These are phyloP conservation scores for Leptographium radiaticola DNA, from an alignment of 2,329 filamentous ascomycete species.

Conservation along the genomic window DNA sequence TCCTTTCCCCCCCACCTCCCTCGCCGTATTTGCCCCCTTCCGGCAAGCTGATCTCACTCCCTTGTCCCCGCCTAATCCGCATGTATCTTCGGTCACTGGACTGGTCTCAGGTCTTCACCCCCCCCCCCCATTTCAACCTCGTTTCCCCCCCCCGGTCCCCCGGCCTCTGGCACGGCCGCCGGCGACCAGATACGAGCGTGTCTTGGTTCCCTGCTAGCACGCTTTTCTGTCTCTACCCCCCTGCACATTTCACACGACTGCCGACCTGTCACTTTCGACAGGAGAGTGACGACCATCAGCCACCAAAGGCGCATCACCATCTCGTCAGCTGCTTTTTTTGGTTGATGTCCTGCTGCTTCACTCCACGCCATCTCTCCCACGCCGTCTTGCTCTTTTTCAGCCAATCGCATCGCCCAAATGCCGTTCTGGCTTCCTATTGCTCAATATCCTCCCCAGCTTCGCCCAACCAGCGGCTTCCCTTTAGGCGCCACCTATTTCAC, in stretches of 20 bases:
- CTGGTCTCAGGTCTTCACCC: background rate
- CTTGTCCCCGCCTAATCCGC: conserved; percentile 5
- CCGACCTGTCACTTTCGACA: no score
- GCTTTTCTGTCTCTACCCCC: no score
- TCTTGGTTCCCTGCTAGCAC: no score
- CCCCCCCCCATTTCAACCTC: no score
- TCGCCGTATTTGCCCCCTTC: background rate
- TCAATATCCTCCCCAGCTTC: background rate
- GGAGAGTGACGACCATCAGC: no score
- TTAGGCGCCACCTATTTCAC: background rate
- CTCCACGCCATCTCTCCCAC: no score
- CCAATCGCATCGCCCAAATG: background rate
- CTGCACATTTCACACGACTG: no score
- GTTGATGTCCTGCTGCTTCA: background rate
- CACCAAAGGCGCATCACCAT: no score
- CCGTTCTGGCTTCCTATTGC: background rate
- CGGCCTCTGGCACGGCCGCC: no score
- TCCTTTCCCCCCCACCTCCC: background rate
- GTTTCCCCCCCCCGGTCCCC: no score
- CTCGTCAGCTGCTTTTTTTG: no score
- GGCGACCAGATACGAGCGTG: background rate
- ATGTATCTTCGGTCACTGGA: conserved; percentile 8
- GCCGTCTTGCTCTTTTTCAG: background rate
- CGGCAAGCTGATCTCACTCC: background rate
- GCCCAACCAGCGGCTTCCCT: background rate